Evolutionary conservation across 441 rosid species (phyloP), one percentile per base, ranked within the genome.

Genomic region (Monsonia emarginata): DNA sequence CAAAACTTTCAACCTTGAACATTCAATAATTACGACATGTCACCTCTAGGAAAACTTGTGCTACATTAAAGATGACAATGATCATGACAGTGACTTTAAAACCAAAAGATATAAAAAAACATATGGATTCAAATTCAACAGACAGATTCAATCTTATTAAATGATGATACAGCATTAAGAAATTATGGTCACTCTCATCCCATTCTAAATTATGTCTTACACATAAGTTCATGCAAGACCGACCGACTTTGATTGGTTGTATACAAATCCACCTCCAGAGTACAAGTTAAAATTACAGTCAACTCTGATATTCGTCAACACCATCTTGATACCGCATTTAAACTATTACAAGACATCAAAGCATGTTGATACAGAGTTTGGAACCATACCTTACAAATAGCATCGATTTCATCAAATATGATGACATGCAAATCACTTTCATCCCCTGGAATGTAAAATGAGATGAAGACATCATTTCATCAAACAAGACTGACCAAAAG

Each of bases 391-490:
- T 94, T 94, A 75, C 98, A 94, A 64, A 94, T 94, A 71, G 98
- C 98, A 88, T 94, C 98, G 80, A 94, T 90, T 79, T 94, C 98
- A 78, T 94, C 96, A 79, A 94, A 94, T 46, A 94, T 90, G 66
- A 94, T 89, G 61, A 94, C 97, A 81, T 94, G 98, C 82, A 94
- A 74, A 27, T 94, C 97, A 79, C 97, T 91, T 71, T 88, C 91
- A 50, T 94, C 98, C 58, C 98, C 97, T 94, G 88, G 69, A 76
- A 81, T 68, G 59, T 48, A 56, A 27, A 72, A 60, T 46, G 25
- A 63, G 48, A 68, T 48, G 18, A 69, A 4, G 24, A 54, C 61
- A 70, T 67, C 46, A 75, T 59, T 64, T 44, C 46, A 18, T 24
- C 19, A 7, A 46, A 54, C n/a, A 28, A 58, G 44, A 38, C 52